These are phyloP conservation scores for Apiotrichum gamsii DNA, from an alignment of 1,284 basidiomycete genomes.

Conservation along the genomic window DNA sequence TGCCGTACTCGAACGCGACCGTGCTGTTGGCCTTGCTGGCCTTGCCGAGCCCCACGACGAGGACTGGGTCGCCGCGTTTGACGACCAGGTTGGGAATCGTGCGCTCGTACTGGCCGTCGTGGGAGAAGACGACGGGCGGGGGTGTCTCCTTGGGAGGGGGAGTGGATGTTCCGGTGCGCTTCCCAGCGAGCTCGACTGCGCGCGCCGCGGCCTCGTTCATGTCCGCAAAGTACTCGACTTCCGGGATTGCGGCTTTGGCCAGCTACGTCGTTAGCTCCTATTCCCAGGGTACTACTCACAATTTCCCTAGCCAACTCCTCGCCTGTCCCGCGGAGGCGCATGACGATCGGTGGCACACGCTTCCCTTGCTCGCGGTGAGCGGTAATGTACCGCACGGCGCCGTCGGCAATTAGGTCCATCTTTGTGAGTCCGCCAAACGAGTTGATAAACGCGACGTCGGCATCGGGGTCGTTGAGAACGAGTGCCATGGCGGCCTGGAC, in stretches of 20 bases:
- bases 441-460: constrained; percentile 23
- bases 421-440: constrained; percentile 27
- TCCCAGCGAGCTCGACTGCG: constrained; percentile 10
- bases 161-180: background rate
- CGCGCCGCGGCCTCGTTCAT: constrained; percentile 15
- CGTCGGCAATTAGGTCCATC: constrained; percentile 19
- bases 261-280: background rate
- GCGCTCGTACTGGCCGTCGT: constrained; percentile 55
- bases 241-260: constrained; percentile 3
- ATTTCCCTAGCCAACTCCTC: constrained; percentile 18
- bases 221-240: constrained; percentile 17
- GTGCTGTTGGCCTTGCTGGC: constrained; percentile 13
- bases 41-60: constrained; percentile 61
- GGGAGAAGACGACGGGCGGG: constrained; percentile 13
- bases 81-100: constrained; percentile 80
- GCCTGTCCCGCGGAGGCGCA: constrained; percentile 18
- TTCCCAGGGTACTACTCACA: background rate
- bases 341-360: constrained; percentile 7
- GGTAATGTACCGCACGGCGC: constrained; percentile 8
- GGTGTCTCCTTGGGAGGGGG: background rate
- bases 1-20: constrained; percentile 56
- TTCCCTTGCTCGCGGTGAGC: constrained; percentile 1
- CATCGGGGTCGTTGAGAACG: constrained; percentile 18
- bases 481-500: constrained; percentile 19
- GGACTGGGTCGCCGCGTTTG: constrained; percentile 79